Conservation (phyloP, 805 yeast species). For the Metschnikowia lochheadii region DNA sequence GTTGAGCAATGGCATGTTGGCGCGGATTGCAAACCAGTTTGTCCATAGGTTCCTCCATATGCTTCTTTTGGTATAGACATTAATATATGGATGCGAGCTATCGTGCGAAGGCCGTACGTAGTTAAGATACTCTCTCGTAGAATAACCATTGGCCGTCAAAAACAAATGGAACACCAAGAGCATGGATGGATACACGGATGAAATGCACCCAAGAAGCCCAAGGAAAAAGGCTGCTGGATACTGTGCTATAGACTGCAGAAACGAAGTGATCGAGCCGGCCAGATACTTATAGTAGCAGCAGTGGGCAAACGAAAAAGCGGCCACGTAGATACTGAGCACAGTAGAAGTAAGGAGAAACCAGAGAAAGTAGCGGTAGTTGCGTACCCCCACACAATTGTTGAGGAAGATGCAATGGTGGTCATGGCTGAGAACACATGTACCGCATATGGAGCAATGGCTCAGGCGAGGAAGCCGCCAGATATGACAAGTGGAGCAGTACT, state of each 20-base stretch:
- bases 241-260: conserved; percentile 6
- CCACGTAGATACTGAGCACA: conserved; percentile 17
- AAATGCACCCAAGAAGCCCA: conserved; percentile 45
- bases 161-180: conserved; percentile 52
- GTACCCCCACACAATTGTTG: conserved; percentile 39
- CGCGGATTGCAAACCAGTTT: conserved; percentile 36
- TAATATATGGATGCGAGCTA: conserved; percentile 29
- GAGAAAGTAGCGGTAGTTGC: conserved; percentile 35
- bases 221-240: conserved; percentile 46
- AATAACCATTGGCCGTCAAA: conserved; percentile 53
- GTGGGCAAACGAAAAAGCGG: conserved; percentile 9
- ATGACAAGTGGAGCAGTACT: conserved; percentile 52
- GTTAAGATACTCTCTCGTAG: conserved; percentile 70
- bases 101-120: conserved; percentile 31
- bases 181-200: conserved; percentile 52
- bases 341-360: conserved; percentile 28
- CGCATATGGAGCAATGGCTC: conserved; percentile 67
- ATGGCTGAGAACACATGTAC: conserved; percentile 55
- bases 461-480: conserved; percentile 71
- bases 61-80: conserved; percentile 27
- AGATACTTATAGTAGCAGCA: conserved; percentile 17
- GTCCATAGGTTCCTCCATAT: conserved; percentile 27
- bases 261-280: conserved; percentile 1
- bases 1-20: conserved; percentile 15
- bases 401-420: conserved; percentile 76